Base-by-base conservation (phyloP, 495 filamentous ascomycete genomes). In the Penicillium samsonianum region DNA sequence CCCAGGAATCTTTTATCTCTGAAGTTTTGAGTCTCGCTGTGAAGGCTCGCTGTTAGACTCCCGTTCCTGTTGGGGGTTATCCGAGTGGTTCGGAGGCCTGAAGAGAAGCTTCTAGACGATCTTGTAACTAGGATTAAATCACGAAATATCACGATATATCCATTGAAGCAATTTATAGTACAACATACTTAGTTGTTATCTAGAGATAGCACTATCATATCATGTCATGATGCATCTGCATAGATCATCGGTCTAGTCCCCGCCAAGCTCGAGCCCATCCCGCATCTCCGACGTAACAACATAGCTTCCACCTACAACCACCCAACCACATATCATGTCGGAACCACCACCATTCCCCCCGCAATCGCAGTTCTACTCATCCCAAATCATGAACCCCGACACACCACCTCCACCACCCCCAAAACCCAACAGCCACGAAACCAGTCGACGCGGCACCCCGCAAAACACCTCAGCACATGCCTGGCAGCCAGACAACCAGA, bases 381-480 rank as follows among this genome's bases (percentile, higher is more conserved):
- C 62, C 30, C 67, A 52, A 61, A 66, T 72, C 59, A 70, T 76
- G 31, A 74, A 78, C 50, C 68, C 75, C 9, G 80, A 83, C 53
- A 78, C 85, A 10, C 87, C 88, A 9, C 88, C 88, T 2, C 79
- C 83, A 9, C 88, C 86, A 37, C 88, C 88, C 4, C 88, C 88
- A 1, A 91, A 91, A 63, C 87, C 88, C 8, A 80, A 72, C 55
- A 84, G 80, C 67, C 87, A 87, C 59, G 87, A 90, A 58, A 75
- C 81, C 30, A 90, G 85, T 66, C 84, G 87, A 56, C 75, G 86
- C 56, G 82, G 82, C 58, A 91, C 87, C 46, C 86, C 77, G 17
- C 77, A 77, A 53, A 69, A 69, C 56, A 67, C 58, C 49, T 59
- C 73, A 30, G 53, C 62, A 40, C 55, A 58, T 31, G 5, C 14